Base-by-base conservation (phyloP, 2,329 filamentous ascomycete species). In the Mycogone perniciosa region DNA sequence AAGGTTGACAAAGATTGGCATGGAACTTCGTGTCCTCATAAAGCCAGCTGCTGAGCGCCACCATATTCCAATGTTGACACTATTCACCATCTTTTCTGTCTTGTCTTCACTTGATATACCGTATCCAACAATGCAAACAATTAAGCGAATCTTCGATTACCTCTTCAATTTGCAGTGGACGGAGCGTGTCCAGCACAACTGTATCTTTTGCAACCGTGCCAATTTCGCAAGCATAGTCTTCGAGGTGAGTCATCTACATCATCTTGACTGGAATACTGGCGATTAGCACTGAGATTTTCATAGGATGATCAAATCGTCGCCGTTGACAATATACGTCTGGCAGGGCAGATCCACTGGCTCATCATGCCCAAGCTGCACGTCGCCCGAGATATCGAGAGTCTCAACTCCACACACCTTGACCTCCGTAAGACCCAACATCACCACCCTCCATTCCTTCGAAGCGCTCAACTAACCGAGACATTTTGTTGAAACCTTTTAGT, bases 301-400 rank as follows among this genome's bases (percentile, higher is more conserved):
- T 10, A 34, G 41, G 20, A 39, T 50, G 27, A 7, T 5, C 4
- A 34, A 31, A 5, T 44, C 33, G 39, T 29, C 6, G 42, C 13
- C 11, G n/a, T 50, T n/a, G 5, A 44, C 7, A 44, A 44, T 34
- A 31, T 26, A 4, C 34, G 9, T n/a, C 6, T 3, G 10, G 41
- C 48, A 5, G 48, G 48, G 13, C 13, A 44, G 7, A 13, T 2
- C 5, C 48, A 50, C 34, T 50, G 48, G 48, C 42, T 50, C 20
- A 45, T 50, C 2, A 4, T 50, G 4, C 48, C 48, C 9, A 50
- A 33, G 13, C 6, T 7, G 11, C 38, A 48, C 30, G 11, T 11
- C 7, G 10, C 6, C 4, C 29, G 46, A 34, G 46, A 48, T 33
- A 27, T 48, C 26, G 46, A 48, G 33, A 43, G 20, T 11, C 31